A percentile compares a stretch with the other conserved stretches of the same genome.
Conservation (phyloP, 1,284 basidiomycete species). For the Amylostereum areolatum region DNA sequence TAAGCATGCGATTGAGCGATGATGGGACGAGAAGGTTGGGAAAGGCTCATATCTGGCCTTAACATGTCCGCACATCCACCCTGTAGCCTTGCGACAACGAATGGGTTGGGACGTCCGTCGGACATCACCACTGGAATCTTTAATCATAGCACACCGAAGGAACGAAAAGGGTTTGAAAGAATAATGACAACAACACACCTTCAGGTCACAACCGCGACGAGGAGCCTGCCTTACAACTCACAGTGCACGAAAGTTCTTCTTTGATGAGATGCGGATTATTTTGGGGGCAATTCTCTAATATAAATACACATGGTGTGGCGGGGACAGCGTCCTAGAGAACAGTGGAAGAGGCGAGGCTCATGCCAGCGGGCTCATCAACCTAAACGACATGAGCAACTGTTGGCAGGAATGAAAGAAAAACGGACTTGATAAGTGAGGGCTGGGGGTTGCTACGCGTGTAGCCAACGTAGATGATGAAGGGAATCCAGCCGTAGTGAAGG, state of each 20-base stretch:
- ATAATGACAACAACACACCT: too few species aligned
- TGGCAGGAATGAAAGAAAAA: conserved; percentile 14
- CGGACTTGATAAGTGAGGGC: conserved; percentile 90
- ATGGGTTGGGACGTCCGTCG: conserved; percentile 10
- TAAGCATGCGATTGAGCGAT: background rate
- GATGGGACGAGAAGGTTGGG: background rate
- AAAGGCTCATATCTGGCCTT: conserved; percentile 26
- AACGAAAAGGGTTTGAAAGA: background rate
- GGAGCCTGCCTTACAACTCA: too few species aligned
- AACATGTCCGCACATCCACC: conserved; percentile 10
- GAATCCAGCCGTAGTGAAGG: conserved; percentile 90
- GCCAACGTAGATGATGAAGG: conserved; percentile 89
- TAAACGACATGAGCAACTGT: conserved; percentile 26
- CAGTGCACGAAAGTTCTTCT: too few species aligned
- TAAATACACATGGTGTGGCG: conserved; percentile 14
- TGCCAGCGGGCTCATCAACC: conserved; percentile 86
- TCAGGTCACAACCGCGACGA: too few species aligned
- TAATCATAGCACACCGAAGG: conserved; percentile 46
- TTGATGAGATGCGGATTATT: conserved; percentile 7
- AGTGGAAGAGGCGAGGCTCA: conserved; percentile 32
- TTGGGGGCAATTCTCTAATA: conserved; percentile 12
- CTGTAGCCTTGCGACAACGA: conserved; percentile 4
- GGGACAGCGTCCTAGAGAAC: conserved; percentile 11
- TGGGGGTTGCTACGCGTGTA: conserved; percentile 86
- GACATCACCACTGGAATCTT: conserved; percentile 59